Evolutionary conservation across 73 alveolate genomes (phyloP).

Genomic region (Tetrahymena elliotti): DNA sequence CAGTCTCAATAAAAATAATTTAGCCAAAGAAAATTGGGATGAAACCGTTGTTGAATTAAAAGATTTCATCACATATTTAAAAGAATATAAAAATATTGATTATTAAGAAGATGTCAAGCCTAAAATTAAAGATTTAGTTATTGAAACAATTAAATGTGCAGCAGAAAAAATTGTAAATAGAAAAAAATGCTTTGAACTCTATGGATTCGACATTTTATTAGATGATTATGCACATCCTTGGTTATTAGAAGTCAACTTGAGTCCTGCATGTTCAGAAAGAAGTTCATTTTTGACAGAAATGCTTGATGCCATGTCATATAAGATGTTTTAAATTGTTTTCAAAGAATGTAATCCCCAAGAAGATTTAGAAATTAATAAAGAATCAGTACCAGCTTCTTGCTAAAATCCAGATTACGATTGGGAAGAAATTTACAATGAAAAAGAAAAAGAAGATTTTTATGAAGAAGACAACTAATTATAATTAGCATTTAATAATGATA

Average conservation of each 20-base stretch:
- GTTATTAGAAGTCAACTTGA: conserved; percentile 65
- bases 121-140: conserved; percentile 34
- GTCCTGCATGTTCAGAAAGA: conserved; percentile 78
- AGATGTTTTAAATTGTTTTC: conserved; percentile 49
- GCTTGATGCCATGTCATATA: conserved; percentile 63
- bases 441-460: neutral
- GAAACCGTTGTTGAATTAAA: neutral
- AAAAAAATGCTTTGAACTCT: conserved; percentile 82
- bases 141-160: conserved; percentile 50
- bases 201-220: conserved; percentile 85
- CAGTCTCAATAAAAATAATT: conserved; percentile 27
- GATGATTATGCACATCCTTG: conserved; percentile 70
- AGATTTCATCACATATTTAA: neutral
- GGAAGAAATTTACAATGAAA: neutral
- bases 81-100: neutral
- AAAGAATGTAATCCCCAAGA: conserved; percentile 8
- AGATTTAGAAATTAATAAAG: neutral
- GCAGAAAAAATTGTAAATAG: conserved; percentile 50
- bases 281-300: conserved; percentile 66
- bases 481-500: neutral
- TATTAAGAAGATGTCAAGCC: conserved; percentile 27
- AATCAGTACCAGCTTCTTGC: neutral
- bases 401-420: neutral
- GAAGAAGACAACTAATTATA: neutral
- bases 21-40: conserved; percentile 1